Conservation (phyloP, 31 red algal species). For the Porphyra umbilicalis region DNA sequence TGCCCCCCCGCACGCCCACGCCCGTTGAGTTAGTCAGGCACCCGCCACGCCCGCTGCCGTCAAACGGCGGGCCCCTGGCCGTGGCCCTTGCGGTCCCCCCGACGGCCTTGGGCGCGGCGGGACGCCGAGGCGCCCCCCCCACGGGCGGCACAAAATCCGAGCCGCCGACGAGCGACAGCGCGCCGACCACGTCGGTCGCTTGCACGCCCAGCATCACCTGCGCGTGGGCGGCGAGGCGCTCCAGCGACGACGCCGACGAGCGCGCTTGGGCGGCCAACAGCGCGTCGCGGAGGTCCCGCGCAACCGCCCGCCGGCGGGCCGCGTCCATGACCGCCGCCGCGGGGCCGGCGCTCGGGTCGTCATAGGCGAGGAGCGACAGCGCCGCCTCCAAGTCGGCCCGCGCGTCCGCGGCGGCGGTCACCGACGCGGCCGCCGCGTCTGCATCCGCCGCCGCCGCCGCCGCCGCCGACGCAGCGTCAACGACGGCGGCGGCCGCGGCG, state of each 20-base stretch:
- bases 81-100: no score
- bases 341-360: slow-evolving; percentile 48
- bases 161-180: background rate
- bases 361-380: slow-evolving; percentile 50
- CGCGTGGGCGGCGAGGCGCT: slow-evolving; percentile 35
- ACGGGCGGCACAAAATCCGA: background rate
- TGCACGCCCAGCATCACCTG: slow-evolving; percentile 25
- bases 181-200: background rate
- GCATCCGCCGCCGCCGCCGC: background rate
- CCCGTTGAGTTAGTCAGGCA: no score
- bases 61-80: no score
- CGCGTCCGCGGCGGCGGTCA: background rate
- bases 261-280: slow-evolving; percentile 48
- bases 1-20: no score
- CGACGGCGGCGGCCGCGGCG: slow-evolving; percentile 28
- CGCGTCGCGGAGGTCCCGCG: slow-evolving; percentile 40
- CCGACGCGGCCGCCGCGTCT: slow-evolving; percentile 13
- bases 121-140: no score
- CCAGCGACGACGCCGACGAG: slow-evolving; percentile 28
- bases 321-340: slow-evolving; percentile 35
- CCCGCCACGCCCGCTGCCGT: no score
- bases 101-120: no score
- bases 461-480: background rate
- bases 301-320: slow-evolving; percentile 43
- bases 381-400: slow-evolving; percentile 33